Base-by-base conservation (phyloP, 345 rosid species). In the Aethionema arabicum region DNA sequence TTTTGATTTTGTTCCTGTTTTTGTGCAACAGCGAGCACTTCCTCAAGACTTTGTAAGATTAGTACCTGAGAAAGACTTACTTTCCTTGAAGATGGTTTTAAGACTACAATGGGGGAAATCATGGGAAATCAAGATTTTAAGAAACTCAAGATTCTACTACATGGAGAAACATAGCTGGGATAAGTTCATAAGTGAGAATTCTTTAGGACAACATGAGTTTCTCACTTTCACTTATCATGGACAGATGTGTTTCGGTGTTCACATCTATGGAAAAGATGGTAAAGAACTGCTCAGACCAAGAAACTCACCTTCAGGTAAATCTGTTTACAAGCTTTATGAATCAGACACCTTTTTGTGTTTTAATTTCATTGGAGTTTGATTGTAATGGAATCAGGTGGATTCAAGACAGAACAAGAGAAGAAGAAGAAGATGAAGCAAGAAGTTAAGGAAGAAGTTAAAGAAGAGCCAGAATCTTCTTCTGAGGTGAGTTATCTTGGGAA, bases 101-200 rank as follows among this genome's bases (percentile, higher is more conserved):
- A 58, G 30, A 43, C 43, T 63, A 1, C 2, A 21, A n/a, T 63
- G 65, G 66, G 70, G 66, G 42, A 51, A 31, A 12, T 40, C 43
- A 15, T 64, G 70, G 75, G 30, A 51, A n/a, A 32, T 71, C 5
- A 31, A 31, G 21, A 4, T 71, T 42, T 40, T 65, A 4, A 51
- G 51, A 47, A 63, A 63, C 53, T 9, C 48, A 2, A 58, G 55
- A 11, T 56, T 36, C 8, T 57, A 56, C 53, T 71, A 63, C 43
- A 44, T 71, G 46, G 69, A 63, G 66, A 71, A 36, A 63, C 32
- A 16, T 45, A 70, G 75, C 13, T 71, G 75, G 75, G 49, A 64
- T 40, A 27, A 57, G 56, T 71, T 71, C 16, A 59, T 71, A 41
- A 71, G 36, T 7, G 75, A 71, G 38, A 71, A 71, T 16, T 47